These are phyloP conservation scores for Trichoderma gamsii DNA, from an alignment of 495 filamentous ascomycete species.

Conservation along the genomic window DNA sequence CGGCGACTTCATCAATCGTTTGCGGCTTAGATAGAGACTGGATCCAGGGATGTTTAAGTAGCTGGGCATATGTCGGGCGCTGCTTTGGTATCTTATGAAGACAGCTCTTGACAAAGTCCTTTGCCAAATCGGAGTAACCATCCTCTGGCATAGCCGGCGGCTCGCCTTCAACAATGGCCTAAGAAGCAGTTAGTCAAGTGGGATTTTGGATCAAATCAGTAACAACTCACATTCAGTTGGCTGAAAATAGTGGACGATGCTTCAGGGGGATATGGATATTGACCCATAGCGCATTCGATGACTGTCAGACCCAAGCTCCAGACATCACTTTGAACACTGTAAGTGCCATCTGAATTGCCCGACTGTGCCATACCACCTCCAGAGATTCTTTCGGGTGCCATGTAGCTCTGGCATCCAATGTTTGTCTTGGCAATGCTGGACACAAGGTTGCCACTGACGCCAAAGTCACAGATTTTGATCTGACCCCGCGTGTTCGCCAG, in stretches of 20 bases:
- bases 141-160: conserved; percentile 76
- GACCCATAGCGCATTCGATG: conserved; percentile 92
- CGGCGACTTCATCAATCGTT: conserved; percentile 70
- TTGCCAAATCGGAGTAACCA: conserved; percentile 71
- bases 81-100: conserved; percentile 88
- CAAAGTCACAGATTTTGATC: conserved; percentile 98
- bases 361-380: conserved; percentile 73
- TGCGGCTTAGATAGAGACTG: conserved; percentile 72
- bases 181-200: not conserved
- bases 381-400: conserved; percentile 94
- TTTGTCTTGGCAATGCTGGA: conserved; percentile 98
- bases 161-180: conserved; percentile 97
- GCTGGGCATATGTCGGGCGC: conserved; percentile 83
- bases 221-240: conserved; percentile 79
- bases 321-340: conserved; percentile 96
- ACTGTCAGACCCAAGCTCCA: conserved; percentile 94
- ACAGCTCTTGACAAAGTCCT: conserved; percentile 82
- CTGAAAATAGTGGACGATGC: conserved; percentile 99
- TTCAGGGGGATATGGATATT: conserved; percentile 95
- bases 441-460: conserved; percentile 92
- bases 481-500: conserved; percentile 84
- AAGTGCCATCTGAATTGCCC: conserved; percentile 71
- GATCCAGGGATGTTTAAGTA: conserved; percentile 86
- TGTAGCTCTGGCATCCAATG: conserved; percentile 98
- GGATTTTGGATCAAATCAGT: conserved; percentile 18